These are phyloP conservation scores for Phtheirospermum japonicum DNA, from an alignment of 257 asterid genomes.

Conservation along the genomic window DNA sequence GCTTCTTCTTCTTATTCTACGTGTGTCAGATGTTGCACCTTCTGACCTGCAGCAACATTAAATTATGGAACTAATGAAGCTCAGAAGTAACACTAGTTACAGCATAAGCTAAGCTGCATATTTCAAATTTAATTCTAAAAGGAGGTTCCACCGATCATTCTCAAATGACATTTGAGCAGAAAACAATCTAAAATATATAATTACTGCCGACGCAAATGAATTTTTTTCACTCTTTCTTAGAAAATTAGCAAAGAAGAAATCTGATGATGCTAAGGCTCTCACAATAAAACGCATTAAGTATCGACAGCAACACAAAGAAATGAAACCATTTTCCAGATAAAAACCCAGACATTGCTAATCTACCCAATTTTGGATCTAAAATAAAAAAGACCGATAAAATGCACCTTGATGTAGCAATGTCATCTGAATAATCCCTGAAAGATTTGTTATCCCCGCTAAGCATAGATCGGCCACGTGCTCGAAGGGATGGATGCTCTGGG, in stretches of 20 bases:
- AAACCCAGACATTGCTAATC: constrained; percentile 16
- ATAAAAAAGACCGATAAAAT: background rate
- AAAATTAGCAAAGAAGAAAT: constrained; percentile 7
- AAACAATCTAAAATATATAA: background rate
- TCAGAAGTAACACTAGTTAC: constrained; percentile 3
- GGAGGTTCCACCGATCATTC: background rate
- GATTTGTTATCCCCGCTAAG: constrained; percentile 79
- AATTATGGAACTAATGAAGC: constrained; percentile 23
- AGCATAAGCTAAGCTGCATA: constrained; percentile 8
- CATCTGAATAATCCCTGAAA: constrained; percentile 53
- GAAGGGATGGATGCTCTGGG: constrained; percentile 82
- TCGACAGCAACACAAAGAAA: constrained; percentile 15
- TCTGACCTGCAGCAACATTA: constrained; percentile 64
- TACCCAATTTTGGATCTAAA: background rate
- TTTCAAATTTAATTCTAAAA: background rate
- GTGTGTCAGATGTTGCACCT: constrained; percentile 81
- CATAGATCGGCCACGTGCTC: constrained; percentile 77
- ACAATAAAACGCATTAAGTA: constrained; percentile 7
- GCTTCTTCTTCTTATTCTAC: constrained; percentile 88
- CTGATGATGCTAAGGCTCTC: constrained; percentile 14
- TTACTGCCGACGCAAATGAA: constrained; percentile 10
- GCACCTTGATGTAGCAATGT: constrained; percentile 65
- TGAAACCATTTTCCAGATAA: constrained; percentile 11
- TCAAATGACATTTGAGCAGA: constrained; percentile 19
- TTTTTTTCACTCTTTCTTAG: background rate